Conservation (phyloP, 768 basidiomycete species). For the Termitomyces sp. region DNA sequence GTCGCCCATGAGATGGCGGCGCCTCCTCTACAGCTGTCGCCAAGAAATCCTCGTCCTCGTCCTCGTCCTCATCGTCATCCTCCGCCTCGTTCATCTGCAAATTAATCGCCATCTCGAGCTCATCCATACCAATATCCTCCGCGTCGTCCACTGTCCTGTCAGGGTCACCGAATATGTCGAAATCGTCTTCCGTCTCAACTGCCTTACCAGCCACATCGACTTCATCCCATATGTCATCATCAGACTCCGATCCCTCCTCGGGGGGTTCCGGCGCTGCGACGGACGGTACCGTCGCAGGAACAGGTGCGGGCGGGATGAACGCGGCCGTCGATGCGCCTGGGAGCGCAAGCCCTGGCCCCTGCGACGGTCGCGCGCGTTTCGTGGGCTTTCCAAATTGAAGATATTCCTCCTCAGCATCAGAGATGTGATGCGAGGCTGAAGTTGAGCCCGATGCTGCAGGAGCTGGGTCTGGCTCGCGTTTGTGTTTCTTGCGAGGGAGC, state of each 20-base stretch:
- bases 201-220: constrained; percentile 22
- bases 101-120: constrained; percentile 33
- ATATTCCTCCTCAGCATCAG: constrained; percentile 40
- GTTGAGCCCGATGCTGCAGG: background rate
- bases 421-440: constrained; percentile 1
- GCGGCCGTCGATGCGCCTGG: constrained; percentile 26
- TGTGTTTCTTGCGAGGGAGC: constrained; percentile 15
- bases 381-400: constrained; percentile 45
- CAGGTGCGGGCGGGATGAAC: constrained; percentile 21
- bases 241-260: constrained; percentile 20
- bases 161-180: constrained; percentile 22
- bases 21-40: constrained; percentile 28
- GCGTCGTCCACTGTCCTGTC: constrained; percentile 14
- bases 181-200: constrained; percentile 21
- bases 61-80: constrained; percentile 41
- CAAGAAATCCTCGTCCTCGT: constrained; percentile 53
- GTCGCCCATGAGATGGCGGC: constrained; percentile 8
- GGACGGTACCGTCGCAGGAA: constrained; percentile 9
- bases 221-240: constrained; percentile 51
- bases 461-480: constrained; percentile 20
- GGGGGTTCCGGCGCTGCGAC: constrained; percentile 4
- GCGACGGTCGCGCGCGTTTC: constrained; percentile 26
- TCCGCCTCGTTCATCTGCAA: constrained; percentile 35
- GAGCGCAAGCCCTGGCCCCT: constrained; percentile 30
- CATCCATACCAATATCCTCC: constrained; percentile 34